A percentile compares a stretch with the other conserved stretches of the same genome.
phyloP scores from a whole-genome alignment of 83 land plant genomes.

The Thuja plicata region DNA sequence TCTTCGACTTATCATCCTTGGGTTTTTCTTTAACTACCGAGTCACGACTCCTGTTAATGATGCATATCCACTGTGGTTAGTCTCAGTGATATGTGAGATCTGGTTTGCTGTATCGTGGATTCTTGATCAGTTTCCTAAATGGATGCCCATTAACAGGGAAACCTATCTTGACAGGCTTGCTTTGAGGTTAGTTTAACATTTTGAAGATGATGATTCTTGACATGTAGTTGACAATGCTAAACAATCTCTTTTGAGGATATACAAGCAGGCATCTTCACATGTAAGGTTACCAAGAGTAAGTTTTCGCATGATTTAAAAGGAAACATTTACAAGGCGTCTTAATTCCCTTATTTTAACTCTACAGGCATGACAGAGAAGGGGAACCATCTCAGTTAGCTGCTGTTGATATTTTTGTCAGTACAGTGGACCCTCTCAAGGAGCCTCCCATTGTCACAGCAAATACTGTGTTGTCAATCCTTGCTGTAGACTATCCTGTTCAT shows the following conservation, averaged over 20 bases:
- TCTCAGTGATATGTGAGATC: conserved; percentile 79
- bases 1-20: conserved; percentile 71
- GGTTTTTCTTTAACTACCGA: conserved; percentile 74
- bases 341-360: background rate
- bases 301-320: background rate
- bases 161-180: conserved; percentile 76
- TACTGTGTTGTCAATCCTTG: conserved; percentile 72
- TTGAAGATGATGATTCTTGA: background rate
- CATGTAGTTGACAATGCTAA: background rate
- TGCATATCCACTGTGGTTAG: conserved; percentile 76
- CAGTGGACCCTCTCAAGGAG: conserved; percentile 79
- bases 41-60: conserved; percentile 59
- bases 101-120: conserved; percentile 88
- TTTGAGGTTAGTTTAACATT: conserved; percentile 46
- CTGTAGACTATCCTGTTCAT: conserved; percentile 82
- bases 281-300: background rate
- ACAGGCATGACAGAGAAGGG: conserved; percentile 72
- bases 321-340: background rate
- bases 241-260: background rate
- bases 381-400: conserved; percentile 75
- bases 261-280: background rate
- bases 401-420: conserved; percentile 71
- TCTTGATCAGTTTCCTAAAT: conserved; percentile 80
- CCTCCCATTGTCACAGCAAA: conserved; percentile 77
- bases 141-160: conserved; percentile 76